Conservation (phyloP, 1,284 basidiomycete species). For the Grifola frondosa region DNA sequence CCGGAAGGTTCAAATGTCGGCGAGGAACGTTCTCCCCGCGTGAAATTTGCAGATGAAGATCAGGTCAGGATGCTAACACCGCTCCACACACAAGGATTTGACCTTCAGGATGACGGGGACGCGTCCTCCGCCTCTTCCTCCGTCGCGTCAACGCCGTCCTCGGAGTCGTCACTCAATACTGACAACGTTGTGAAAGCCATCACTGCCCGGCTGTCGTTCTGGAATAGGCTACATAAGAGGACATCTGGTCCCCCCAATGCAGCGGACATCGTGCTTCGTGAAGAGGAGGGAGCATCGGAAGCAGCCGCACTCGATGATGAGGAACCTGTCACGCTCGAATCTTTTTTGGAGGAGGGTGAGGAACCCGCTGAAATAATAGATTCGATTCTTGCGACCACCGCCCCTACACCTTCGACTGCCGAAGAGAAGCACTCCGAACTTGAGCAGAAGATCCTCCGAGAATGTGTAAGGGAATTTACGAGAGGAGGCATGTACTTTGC, state of each 20-base stretch:
- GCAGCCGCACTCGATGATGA: slow-evolving; percentile 26
- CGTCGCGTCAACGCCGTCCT: slow-evolving; percentile 50
- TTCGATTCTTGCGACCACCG: slow-evolving; percentile 54
- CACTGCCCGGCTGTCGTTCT: slow-evolving; percentile 68
- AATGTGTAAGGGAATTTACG: slow-evolving; percentile 66
- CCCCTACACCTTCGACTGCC: slow-evolving; percentile 54
- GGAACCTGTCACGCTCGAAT: slow-evolving; percentile 46
- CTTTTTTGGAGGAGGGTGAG: slow-evolving; percentile 48
- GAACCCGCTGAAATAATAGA: slow-evolving; percentile 52
- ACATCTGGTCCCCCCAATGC: slow-evolving; percentile 19
- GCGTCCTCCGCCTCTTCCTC: slow-evolving; percentile 38
- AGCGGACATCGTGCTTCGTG: slow-evolving; percentile 3
- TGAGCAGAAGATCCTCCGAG: slow-evolving; percentile 75
- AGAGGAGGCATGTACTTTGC: slow-evolving; percentile 83
- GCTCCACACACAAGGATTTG: slow-evolving; percentile 23
- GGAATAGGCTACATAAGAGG: slow-evolving; percentile 55
- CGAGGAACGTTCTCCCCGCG: slow-evolving; percentile 31
- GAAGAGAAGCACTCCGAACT: slow-evolving; percentile 72
- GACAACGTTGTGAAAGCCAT: slow-evolving; percentile 61
- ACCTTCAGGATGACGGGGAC: slow-evolving; percentile 16
- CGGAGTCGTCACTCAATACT: slow-evolving; percentile 45
- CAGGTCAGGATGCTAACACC: slow-evolving; percentile 45
- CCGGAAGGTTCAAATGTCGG: slow-evolving; percentile 9
- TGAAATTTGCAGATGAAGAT: slow-evolving; percentile 48
- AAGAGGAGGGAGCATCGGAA: slow-evolving; percentile 13